phyloP scores from a whole-genome alignment of 2,329 filamentous ascomycete species.

The Hypoxylon sp. region DNA sequence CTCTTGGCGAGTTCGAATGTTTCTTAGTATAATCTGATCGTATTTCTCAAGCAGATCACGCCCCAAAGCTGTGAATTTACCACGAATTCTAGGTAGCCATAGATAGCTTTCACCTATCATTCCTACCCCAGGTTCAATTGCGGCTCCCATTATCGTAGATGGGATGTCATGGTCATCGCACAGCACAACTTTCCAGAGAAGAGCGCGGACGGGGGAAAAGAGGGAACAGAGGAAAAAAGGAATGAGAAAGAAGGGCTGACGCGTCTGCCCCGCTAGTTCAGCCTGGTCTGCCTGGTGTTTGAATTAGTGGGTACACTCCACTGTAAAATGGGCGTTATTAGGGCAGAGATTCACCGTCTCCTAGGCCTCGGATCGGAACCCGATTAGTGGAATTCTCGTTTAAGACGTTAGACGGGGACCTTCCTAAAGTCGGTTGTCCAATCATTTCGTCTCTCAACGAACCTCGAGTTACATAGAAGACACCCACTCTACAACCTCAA shows the following conservation, averaged over 20 bases:
- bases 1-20: no score
- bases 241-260: slow-evolving; percentile 2
- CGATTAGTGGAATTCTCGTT: slow-evolving; percentile 18
- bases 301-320: slow-evolving; percentile 6
- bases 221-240: neutral
- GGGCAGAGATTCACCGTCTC: neutral
- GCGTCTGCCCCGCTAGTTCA: slow-evolving; percentile 25
- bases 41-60: no score
- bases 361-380: slow-evolving; percentile 8
- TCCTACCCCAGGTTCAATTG: no score
- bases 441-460: slow-evolving; percentile 12
- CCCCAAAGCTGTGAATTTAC: no score
- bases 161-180: neutral
- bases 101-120: no score
- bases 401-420: neutral
- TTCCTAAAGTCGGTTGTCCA: slow-evolving; percentile 7
- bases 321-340: slow-evolving; percentile 11
- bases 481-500: neutral
- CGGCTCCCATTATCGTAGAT: neutral
- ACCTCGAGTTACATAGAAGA: slow-evolving; percentile 7
- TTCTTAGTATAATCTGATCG: no score
- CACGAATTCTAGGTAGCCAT: no score
- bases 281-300: neutral
- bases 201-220: neutral
- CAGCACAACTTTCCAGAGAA: neutral